A percentile compares a stretch with the other conserved stretches of the same genome.
These are phyloP conservation scores for Exophiala sp. DNA, from an alignment of 2,329 filamentous ascomycete species.

Conservation along the genomic window DNA sequence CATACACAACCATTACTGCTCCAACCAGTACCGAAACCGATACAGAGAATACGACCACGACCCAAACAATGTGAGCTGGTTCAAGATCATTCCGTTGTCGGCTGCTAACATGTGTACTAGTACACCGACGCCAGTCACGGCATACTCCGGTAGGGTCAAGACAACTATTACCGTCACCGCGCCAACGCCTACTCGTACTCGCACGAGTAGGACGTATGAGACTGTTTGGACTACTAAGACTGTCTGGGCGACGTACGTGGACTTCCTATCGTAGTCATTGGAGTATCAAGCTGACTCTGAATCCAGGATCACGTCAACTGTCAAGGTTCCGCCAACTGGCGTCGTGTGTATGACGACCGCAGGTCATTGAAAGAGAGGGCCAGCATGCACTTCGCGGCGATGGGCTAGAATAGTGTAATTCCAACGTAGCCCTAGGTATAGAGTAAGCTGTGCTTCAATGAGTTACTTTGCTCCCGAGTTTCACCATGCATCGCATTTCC, in stretches of 20 bases:
- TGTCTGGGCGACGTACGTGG: constrained; percentile 21
- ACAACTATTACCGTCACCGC: constrained; percentile 22
- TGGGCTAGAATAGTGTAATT: too few relatives aligned
- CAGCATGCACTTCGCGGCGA: too few relatives aligned
- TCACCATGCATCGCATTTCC: too few relatives aligned
- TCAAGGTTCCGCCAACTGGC: constrained; percentile 16
- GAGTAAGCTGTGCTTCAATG: too few relatives aligned
- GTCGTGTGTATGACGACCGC: constrained; percentile 18
- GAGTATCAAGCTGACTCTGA: constrained; percentile 1
- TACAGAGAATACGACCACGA: constrained; percentile 18
- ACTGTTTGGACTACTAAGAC: constrained; percentile 21
- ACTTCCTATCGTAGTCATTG: not conserved
- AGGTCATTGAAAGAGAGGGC: constrained; percentile 4
- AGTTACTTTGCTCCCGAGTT: too few relatives aligned
- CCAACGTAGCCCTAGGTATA: too few relatives aligned
- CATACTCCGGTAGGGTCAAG: constrained; percentile 16
- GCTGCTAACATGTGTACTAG: constrained; percentile 4
- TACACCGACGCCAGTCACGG: constrained; percentile 23
- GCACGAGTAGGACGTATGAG: constrained; percentile 9
- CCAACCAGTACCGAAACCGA: constrained; percentile 22
- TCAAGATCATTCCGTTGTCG: not conserved
- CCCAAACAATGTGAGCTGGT: constrained; percentile 19
- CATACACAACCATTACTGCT: constrained; percentile 18
- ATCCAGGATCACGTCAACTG: constrained; percentile 19
- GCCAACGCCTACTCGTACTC: constrained; percentile 21